phyloP scores from a whole-genome alignment of 148 eudicot genomes.

The Pharnaceum exiguum region DNA sequence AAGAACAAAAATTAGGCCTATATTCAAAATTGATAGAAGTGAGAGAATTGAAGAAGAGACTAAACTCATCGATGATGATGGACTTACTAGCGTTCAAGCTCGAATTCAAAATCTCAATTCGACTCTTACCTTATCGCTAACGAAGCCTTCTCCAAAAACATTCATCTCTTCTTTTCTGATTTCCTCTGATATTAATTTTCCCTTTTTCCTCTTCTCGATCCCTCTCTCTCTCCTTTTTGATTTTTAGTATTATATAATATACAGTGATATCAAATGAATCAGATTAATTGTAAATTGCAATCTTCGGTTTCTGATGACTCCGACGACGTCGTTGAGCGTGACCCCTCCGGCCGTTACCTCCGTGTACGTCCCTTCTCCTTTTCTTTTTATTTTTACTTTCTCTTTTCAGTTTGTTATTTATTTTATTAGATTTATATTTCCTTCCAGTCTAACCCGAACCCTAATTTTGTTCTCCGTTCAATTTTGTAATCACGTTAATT shows the following conservation, averaged over 20 bases:
- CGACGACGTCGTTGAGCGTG: slow-evolving; percentile 40
- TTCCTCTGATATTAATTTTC: slow-evolving; percentile 10
- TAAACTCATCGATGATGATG: slow-evolving; percentile 27
- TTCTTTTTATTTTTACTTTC: too few species aligned
- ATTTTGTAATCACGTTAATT: too few species aligned
- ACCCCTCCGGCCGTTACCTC: slow-evolving; percentile 51
- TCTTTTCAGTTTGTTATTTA: not conserved
- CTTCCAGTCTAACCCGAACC: not conserved
- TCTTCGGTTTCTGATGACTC: slow-evolving; percentile 17
- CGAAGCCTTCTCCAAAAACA: slow-evolving; percentile 72
- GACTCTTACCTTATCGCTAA: slow-evolving; percentile 70
- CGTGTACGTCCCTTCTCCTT: slow-evolving; percentile 27
- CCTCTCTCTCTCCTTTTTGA: not conserved
- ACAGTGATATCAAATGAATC: too few species aligned
- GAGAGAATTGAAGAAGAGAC: slow-evolving; percentile 13
- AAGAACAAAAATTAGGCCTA: too few species aligned
- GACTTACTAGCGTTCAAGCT: slow-evolving; percentile 35
- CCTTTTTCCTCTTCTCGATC: not conserved
- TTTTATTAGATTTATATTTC: not conserved
- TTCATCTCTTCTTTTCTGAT: not conserved
- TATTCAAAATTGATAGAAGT: slow-evolving; percentile 22
- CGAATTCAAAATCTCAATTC: slow-evolving; percentile 46
- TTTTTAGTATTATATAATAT: too few species aligned
- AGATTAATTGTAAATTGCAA: slow-evolving; percentile 17
- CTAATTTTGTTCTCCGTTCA: not conserved